Percentiles rank a stretch among this genome's conserved stretches.
Evolutionary conservation across 2,329 filamentous ascomycete genomes (phyloP).

Genomic region (Claviceps sp.): DNA sequence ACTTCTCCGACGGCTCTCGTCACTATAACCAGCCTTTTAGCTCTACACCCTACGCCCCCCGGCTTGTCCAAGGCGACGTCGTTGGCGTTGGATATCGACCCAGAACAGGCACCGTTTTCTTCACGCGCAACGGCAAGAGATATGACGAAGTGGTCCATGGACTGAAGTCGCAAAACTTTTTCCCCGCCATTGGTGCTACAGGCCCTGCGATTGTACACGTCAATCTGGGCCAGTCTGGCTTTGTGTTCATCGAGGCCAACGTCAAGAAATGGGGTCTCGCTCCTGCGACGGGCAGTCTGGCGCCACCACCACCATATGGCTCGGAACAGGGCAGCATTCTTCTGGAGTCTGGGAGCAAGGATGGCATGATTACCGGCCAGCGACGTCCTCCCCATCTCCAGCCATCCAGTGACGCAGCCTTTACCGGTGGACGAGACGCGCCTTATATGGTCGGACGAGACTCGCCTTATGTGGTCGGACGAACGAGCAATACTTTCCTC

Average conservation of each 20-base stretch:
- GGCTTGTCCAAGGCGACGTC: constrained; percentile 85
- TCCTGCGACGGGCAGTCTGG: constrained; percentile 87
- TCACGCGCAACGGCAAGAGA: constrained; percentile 95
- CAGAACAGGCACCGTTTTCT: constrained; percentile 89
- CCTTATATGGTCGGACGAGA: no score
- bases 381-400: constrained; percentile 30
- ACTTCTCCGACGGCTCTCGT: constrained; percentile 74
- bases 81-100: constrained; percentile 92
- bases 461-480: constrained; percentile 23
- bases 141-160: constrained; percentile 90
- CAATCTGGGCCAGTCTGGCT: constrained; percentile 95
- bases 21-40: constrained; percentile 88
- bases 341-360: constrained; percentile 68
- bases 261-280: constrained; percentile 99
- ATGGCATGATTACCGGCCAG: constrained; percentile 34
- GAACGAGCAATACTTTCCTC: constrained; percentile 34
- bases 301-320: constrained; percentile 90
- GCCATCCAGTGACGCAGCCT: constrained; percentile 25
- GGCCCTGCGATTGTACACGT: constrained; percentile 88
- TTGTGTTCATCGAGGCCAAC: constrained; percentile 98
- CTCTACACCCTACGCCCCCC: constrained; percentile 66
- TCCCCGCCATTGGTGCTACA: constrained; percentile 92
- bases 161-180: constrained; percentile 90
- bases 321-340: constrained; percentile 95
- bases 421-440: constrained; percentile 18